A percentile compares a stretch with the other conserved stretches of the same genome.
phyloP scores from a whole-genome alignment of 2,329 filamentous ascomycete species.

The Pezicula radicicola region DNA sequence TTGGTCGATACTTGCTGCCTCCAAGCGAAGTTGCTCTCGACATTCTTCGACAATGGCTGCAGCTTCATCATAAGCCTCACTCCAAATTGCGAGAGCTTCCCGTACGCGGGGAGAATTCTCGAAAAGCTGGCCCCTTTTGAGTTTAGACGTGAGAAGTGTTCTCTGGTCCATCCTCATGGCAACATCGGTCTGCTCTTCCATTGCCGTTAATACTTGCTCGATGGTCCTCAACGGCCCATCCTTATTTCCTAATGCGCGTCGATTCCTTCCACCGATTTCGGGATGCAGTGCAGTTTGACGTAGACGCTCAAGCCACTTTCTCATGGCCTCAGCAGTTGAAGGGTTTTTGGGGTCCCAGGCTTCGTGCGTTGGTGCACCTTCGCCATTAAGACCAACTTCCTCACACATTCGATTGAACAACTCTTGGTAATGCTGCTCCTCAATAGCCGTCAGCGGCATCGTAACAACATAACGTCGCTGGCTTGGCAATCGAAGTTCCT shows the following conservation, averaged over 20 bases:
- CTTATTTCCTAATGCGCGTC: slow-evolving; percentile 59
- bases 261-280: slow-evolving; percentile 68
- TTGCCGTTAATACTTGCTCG: slow-evolving; percentile 80
- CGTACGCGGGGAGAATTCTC: slow-evolving; percentile 69
- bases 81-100: slow-evolving; percentile 70
- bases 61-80: slow-evolving; percentile 49
- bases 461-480: slow-evolving; percentile 87
- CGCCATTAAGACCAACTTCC: slow-evolving; percentile 60
- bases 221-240: slow-evolving; percentile 74
- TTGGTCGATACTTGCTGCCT: slow-evolving; percentile 32
- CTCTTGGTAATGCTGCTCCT: slow-evolving; percentile 83
- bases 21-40: slow-evolving; percentile 55
- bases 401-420: slow-evolving; percentile 74
- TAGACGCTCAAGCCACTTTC: slow-evolving; percentile 72
- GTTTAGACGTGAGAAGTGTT: slow-evolving; percentile 55
- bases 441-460: slow-evolving; percentile 84
- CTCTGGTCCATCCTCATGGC: slow-evolving; percentile 67
- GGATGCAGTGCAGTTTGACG: slow-evolving; percentile 85
- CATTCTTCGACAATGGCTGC: slow-evolving; percentile 57
- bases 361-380: slow-evolving; percentile 58
- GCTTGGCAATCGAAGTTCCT: slow-evolving; percentile 74
- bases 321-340: slow-evolving; percentile 65
- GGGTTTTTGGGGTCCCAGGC: slow-evolving; percentile 64
- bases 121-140: slow-evolving; percentile 73
- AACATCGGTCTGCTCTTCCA: slow-evolving; percentile 83